A percentile compares a stretch with the other conserved stretches of the same genome.
Conservation (phyloP, 2,329 filamentous ascomycete genomes). For the Aspergillus versicolor region DNA sequence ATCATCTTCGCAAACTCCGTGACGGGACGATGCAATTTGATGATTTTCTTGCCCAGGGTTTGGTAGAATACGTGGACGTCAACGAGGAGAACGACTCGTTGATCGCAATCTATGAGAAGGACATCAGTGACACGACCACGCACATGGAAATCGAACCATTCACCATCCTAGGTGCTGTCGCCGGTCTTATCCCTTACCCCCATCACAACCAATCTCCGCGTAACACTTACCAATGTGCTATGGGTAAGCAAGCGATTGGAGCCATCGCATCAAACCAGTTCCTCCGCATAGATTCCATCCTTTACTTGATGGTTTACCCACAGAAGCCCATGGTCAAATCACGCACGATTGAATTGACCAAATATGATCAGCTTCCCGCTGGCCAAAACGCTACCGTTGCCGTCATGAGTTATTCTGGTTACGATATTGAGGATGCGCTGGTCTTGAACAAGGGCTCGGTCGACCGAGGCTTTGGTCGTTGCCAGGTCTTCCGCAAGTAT, state of each 20-base stretch:
- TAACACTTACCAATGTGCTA: conserved; percentile 99
- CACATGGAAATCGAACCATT: conserved; percentile 98
- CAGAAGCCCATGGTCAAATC: conserved; percentile 98
- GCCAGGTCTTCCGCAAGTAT: conserved; percentile 97
- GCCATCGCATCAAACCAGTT: conserved; percentile 98
- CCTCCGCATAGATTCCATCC: conserved; percentile 89
- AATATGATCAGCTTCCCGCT: conserved; percentile 95
- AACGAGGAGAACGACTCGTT: conserved; percentile 98
- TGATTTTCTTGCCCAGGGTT: conserved; percentile 82
- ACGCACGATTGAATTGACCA: conserved; percentile 91
- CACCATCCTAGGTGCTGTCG: conserved; percentile 91
- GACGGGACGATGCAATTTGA: conserved; percentile 87
- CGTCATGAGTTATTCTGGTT: conserved; percentile 98
- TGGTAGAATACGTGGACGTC: conserved; percentile 95
- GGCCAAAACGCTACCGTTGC: conserved; percentile 97
- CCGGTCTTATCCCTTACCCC: conserved; percentile 93
- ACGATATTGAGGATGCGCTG: conserved; percentile 98
- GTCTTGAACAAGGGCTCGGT: conserved; percentile 95
- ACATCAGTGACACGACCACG: conserved; percentile 80
- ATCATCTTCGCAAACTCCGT: conserved; percentile 78
- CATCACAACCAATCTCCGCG: conserved; percentile 98
- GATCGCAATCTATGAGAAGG: conserved; percentile 83
- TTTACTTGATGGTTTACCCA: conserved; percentile 96
- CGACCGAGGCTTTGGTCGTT: conserved; percentile 92
- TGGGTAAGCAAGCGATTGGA: conserved; percentile 99